Conservation (phyloP, 2,329 filamentous ascomycete genomes). For the Claviceps citrina region DNA sequence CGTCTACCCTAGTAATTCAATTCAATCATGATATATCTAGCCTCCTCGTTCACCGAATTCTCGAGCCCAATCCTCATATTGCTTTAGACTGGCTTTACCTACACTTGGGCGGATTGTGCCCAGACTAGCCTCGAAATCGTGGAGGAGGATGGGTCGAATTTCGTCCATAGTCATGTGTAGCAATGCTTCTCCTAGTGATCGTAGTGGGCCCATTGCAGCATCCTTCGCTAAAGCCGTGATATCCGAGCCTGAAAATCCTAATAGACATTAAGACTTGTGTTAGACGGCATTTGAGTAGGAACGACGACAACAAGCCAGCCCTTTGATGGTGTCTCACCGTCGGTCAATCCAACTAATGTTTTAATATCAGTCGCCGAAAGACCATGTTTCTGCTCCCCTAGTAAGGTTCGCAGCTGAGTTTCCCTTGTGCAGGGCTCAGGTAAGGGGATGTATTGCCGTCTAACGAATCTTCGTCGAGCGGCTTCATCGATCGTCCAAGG, state of each 20-base stretch:
- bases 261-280: constrained; percentile 1
- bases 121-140: constrained; percentile 75
- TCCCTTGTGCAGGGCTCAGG: constrained; percentile 72
- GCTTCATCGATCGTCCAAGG: constrained; percentile 98
- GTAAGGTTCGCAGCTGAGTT: constrained; percentile 60
- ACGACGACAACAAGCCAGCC: background rate
- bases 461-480: constrained; percentile 74
- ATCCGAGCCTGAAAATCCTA: constrained; percentile 94
- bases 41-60: constrained; percentile 88
- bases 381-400: constrained; percentile 77
- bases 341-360: constrained; percentile 61
- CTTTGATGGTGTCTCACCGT: constrained; percentile 41
- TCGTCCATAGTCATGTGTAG: constrained; percentile 88
- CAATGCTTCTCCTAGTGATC: constrained; percentile 77
- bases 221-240: constrained; percentile 95
- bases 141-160: constrained; percentile 69
- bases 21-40: too few relatives aligned
- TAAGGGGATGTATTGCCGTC: constrained; percentile 88
- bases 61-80: constrained; percentile 87
- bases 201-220: constrained; percentile 88
- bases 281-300: background rate
- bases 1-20: too few relatives aligned
- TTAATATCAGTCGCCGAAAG: constrained; percentile 58
- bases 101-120: constrained; percentile 80
- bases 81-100: constrained; percentile 64